These are phyloP conservation scores for Annona cherimola DNA, from an alignment of 164 flowering plant species.

Conservation along the genomic window DNA sequence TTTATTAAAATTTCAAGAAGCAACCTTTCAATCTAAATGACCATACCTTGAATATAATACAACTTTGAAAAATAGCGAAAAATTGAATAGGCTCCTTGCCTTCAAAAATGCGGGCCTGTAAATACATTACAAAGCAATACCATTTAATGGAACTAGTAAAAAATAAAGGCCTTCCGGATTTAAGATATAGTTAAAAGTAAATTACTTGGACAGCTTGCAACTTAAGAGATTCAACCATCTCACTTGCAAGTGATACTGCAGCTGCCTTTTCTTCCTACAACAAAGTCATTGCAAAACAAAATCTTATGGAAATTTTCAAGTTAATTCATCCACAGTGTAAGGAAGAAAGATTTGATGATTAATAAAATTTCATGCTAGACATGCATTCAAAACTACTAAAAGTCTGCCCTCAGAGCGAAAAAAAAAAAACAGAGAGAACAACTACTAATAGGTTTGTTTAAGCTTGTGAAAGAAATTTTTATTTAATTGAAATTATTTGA, in stretches of 20 bases:
- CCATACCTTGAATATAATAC: slow-evolving; percentile 76
- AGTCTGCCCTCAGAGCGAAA: too few relatives aligned
- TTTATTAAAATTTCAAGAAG: neutral
- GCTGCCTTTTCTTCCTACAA: slow-evolving; percentile 75
- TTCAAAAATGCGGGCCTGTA: slow-evolving; percentile 80
- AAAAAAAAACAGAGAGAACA: too few relatives aligned
- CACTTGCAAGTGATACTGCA: slow-evolving; percentile 65
- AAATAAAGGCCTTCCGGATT: neutral
- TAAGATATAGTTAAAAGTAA: slow-evolving; percentile 2
- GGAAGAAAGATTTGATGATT: too few relatives aligned
- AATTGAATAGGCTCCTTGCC: slow-evolving; percentile 91
- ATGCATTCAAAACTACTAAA: too few relatives aligned
- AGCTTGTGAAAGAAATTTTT: too few relatives aligned
- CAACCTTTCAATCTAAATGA: neutral
- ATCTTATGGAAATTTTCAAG: neutral
- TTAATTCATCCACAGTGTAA: too few relatives aligned
- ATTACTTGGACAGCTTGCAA: slow-evolving; percentile 68
- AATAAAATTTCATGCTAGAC: too few relatives aligned
- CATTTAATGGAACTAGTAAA: neutral
- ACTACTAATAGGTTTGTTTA: too few relatives aligned
- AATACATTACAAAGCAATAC: slow-evolving; percentile 9
- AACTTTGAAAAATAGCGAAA: slow-evolving; percentile 80
- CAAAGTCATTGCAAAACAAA: neutral
- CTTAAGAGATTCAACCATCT: slow-evolving; percentile 89
- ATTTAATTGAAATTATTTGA: too few relatives aligned